Base-by-base conservation (phyloP, 1,139 yeast genomes). In the Saccharomyces hybrid region DNA sequence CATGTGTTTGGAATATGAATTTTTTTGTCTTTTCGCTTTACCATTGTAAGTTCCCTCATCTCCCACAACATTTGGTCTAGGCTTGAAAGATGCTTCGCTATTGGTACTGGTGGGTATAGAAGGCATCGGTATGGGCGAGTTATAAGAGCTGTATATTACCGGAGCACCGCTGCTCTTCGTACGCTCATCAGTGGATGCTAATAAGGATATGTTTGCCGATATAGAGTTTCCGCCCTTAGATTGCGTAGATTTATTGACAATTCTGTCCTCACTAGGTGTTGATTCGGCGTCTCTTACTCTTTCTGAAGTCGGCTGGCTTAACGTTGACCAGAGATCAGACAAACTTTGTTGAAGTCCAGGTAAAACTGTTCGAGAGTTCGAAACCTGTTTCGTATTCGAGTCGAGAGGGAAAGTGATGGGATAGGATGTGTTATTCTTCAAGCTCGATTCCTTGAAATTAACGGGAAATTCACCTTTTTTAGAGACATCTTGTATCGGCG, bases 11-110 rank as follows among this genome's bases (percentile, higher is more conserved):
- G 29, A 25, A 56, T 60, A 23, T 62, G 59, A 16, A 60, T 59
- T 8, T 60, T 58, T 27, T 62, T 64, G 38, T 77, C 67, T 49
- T 75, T 64, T 11, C 61, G 9, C 19, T 27, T 13, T 25, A 3
- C 16, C 29, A 44, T n/a, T 25, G 3, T 13, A n/a, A 25, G 29
- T 25, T 14, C 5, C 47, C 13, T 38, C 6, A 14, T 38, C n/a
- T 8, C 25, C 42, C 42, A 38, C 23, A 38, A 16, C 23, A 14
- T 1, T 38, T 2, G 42, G 23, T 16, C 23, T 16, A 16, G n/a
- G 23, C 11, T 16, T 38, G 23, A 38, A 38, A 8, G 23, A 11
- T 16, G 23, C 25, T 38, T 14, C 23, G 42, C 42, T 16, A 7
- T 38, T 14, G 5, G 2, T 16, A 14, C 11, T 38, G 42, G 42